Evolutionary conservation across 192 early-diverging fungal species (phyloP), one percentile per base, ranked within the genome.

Genomic region (Phycomyces blakesleeanus): DNA sequence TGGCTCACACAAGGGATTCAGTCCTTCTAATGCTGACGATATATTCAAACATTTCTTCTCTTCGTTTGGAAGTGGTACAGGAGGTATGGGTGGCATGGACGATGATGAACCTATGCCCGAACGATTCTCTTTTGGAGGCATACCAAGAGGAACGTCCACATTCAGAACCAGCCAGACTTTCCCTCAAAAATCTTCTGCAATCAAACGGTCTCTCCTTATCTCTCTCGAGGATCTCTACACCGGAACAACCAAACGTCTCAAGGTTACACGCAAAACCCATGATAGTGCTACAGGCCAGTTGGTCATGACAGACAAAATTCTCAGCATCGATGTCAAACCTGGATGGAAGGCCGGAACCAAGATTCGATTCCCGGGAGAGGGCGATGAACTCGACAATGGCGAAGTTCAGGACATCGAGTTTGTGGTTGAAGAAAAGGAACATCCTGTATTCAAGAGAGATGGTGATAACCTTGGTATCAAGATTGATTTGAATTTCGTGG

Each of bases 291-390:
- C 81, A 10, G 83, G 85, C 24, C 61, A 62, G 15, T 26, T 67
- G 24, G 54, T 73, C 0, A 56, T 82, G 0, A 58, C 81, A 0
- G 94, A 96, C 61, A 95, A 98, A 78, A 78, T 95, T 14, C 77
- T 99, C 9, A 81, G 80, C 54, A 79, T 99, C 51, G 76, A 90
- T 57, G 75, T 99, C 76, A 94, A 92, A 71, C 87, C 94, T 11
- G 97, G 97, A 2, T 95, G 96, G 95, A 98, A 99, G 78, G 91
- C 93, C 14, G 97, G 97, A 16, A 95, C 97, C 61, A 99, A 98
- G 76, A 87, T 99, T 72, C 87, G 87, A 24, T 99, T 93, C 76
- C 78, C 87, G 7, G 84, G 82, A 21, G 90, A 96, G 68, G 97
- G 97, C 34, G 95, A 96, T 72, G 92, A 96, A 59, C 50, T 89